A percentile compares a stretch with the other conserved stretches of the same genome.
These are phyloP conservation scores for Raphanus sativus DNA, from an alignment of 345 rosid genomes.

Conservation along the genomic window DNA sequence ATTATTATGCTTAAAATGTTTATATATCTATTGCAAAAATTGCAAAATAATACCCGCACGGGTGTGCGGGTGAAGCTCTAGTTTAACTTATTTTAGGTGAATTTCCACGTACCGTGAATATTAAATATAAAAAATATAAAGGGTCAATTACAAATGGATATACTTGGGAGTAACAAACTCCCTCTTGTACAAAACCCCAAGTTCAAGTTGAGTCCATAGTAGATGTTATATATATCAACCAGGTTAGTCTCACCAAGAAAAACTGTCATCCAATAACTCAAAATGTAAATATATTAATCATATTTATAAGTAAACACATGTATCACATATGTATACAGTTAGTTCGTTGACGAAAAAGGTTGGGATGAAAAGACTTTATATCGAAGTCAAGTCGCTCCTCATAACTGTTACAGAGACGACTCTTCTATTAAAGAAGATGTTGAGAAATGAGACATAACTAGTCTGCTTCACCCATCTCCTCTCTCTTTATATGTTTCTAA, in stretches of 20 bases:
- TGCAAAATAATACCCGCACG: too few relatives aligned
- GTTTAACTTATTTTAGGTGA: too few relatives aligned
- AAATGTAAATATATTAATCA: background rate
- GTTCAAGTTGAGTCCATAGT: constrained; percentile 22
- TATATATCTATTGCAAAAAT: too few relatives aligned
- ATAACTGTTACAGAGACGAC: background rate
- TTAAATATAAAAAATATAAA: background rate
- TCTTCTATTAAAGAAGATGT: constrained; percentile 26
- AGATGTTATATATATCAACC: constrained; percentile 13
- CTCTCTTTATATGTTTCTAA: constrained; percentile 6
- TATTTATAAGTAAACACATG: background rate
- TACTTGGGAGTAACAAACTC: background rate
- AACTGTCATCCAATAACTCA: background rate
- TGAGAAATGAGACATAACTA: constrained; percentile 15
- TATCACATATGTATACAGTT: background rate
- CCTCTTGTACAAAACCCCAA: constrained; percentile 14
- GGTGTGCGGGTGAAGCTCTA: too few relatives aligned
- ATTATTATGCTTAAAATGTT: too few relatives aligned
- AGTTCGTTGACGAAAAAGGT: constrained; percentile 12
- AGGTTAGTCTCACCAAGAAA: background rate
- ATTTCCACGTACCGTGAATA: too few relatives aligned
- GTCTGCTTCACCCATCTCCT: background rate
- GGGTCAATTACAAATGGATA: background rate
- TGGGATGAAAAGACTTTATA: constrained; percentile 11
- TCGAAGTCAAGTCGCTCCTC: constrained; percentile 21